phyloP scores from a whole-genome alignment of 331 rosid species.

The Quercus tomentella region DNA sequence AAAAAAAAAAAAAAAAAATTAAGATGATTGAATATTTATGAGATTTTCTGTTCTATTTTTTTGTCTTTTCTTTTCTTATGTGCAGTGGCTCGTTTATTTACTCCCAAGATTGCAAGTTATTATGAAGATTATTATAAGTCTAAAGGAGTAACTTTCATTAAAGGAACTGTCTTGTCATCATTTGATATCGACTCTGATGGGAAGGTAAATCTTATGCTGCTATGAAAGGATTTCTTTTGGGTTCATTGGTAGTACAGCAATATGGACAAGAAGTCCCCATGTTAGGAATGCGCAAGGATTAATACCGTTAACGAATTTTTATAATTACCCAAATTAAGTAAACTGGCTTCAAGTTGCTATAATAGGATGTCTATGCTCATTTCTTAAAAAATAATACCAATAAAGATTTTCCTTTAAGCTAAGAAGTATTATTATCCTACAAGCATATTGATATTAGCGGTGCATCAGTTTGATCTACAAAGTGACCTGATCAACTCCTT shows the following conservation, averaged over 20 bases:
- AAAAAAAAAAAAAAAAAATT: no score
- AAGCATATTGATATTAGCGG: background rate
- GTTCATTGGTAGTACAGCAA: background rate
- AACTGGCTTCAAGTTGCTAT: background rate
- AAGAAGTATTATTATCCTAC: background rate
- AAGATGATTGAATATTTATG: background rate
- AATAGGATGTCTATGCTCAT: background rate
- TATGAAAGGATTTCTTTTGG: background rate
- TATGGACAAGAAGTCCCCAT: conserved; percentile 6
- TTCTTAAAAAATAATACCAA: background rate
- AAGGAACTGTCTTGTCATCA: conserved; percentile 87
- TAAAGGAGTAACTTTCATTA: conserved; percentile 75
- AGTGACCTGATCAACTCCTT: background rate
- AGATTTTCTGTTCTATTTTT: conserved; percentile 3
- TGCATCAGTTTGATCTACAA: background rate
- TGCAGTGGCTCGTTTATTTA: conserved; percentile 97
- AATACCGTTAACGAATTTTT: background rate
- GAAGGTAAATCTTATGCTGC: conserved; percentile 47
- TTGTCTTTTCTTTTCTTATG: conserved; percentile 3
- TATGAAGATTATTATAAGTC: conserved; percentile 85
- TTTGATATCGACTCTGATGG: conserved; percentile 72
- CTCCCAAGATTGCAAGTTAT: conserved; percentile 80
- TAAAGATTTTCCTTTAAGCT: background rate
- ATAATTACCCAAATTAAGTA: conserved; percentile 1
- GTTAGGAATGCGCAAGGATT: background rate